A percentile compares a stretch with the other conserved stretches of the same genome.
Conservation (phyloP, 768 basidiomycete genomes). For the Suillus ampliporus region DNA sequence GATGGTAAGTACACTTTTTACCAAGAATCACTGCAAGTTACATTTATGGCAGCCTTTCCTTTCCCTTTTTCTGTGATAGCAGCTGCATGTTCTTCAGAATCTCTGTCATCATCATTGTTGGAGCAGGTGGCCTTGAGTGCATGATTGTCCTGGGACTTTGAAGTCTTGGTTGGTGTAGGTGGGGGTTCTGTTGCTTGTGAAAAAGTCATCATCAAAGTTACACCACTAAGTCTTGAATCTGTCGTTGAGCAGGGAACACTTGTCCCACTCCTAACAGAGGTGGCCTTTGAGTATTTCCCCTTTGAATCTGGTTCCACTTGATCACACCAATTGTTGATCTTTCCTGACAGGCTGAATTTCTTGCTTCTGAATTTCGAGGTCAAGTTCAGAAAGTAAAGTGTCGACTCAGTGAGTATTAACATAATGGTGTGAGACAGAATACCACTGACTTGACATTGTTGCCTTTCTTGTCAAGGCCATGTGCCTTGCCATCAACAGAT, state of each 20-base stretch:
- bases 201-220: not conserved
- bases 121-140: not conserved
- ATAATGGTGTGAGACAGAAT: constrained; percentile 1
- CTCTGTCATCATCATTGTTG: not conserved
- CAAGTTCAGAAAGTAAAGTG: constrained; percentile 10
- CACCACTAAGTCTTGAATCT: not conserved
- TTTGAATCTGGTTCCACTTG: not conserved
- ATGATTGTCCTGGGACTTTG: no score
- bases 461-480: constrained; percentile 1
- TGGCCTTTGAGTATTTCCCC: not conserved
- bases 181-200: not conserved
- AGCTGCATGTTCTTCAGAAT: not conserved
- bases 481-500: not conserved
- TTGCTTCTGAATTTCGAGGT: not conserved
- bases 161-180: not conserved
- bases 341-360: constrained; percentile 11
- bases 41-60: not conserved
- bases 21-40: not conserved
- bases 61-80: not conserved
- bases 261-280: not conserved
- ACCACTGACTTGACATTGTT: constrained; percentile 3
- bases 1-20: not conserved
- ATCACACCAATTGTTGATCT: constrained; percentile 1
- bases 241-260: not conserved
- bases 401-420: constrained; percentile 11